phyloP scores from a whole-genome alignment of 768 basidiomycete species.

The Dentipellis sp. region DNA sequence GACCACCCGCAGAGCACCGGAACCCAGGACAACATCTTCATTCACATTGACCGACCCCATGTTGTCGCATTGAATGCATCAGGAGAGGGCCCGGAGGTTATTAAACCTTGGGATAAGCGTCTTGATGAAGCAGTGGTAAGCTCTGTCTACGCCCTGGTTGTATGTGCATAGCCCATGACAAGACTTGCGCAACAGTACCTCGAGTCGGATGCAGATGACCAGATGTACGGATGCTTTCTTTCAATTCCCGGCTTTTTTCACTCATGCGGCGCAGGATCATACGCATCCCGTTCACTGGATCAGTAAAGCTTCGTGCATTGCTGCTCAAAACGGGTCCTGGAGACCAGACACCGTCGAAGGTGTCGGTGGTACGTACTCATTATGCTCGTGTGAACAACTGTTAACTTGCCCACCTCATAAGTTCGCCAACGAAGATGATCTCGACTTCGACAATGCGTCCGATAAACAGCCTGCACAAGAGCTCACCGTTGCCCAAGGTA shows the following conservation, averaged over 20 bases:
- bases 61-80: constrained; percentile 71
- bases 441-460: constrained; percentile 73
- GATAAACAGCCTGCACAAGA: constrained; percentile 62
- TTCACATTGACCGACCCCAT: constrained; percentile 69
- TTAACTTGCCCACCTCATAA: constrained; percentile 18
- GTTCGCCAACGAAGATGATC: constrained; percentile 69
- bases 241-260: neutral
- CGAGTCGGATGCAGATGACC: constrained; percentile 88
- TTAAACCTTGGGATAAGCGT: constrained; percentile 85
- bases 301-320: constrained; percentile 75
- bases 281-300: constrained; percentile 80
- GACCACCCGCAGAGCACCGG: constrained; percentile 36
- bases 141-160: neutral
- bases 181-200: constrained; percentile 41
- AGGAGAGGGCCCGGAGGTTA: constrained; percentile 42
- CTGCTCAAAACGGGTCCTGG: constrained; percentile 79
- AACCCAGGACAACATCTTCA: constrained; percentile 63
- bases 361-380: constrained; percentile 48
- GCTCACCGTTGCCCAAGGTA: constrained; percentile 56
- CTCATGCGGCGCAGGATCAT: constrained; percentile 46
- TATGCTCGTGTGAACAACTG: too few relatives aligned
- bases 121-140: constrained; percentile 58
- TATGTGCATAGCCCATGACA: constrained; percentile 1
- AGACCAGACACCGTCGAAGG: constrained; percentile 66
- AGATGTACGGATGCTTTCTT: constrained; percentile 44